Base-by-base conservation (phyloP, 2,329 filamentous ascomycete genomes). In the Tolypocladium endophyticum region DNA sequence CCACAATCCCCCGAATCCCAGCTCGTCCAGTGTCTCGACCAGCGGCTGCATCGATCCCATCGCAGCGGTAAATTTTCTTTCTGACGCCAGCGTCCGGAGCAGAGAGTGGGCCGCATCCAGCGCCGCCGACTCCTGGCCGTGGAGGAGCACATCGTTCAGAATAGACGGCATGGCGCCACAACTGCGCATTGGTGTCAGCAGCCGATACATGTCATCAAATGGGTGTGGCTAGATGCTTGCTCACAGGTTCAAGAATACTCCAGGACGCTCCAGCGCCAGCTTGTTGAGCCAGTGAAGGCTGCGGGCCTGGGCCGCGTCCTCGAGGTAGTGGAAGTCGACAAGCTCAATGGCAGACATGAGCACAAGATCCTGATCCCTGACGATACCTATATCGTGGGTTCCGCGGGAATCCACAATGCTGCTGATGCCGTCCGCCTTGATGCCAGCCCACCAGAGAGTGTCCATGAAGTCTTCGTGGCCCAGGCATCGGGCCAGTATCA, bases 1-100 rank as follows among this genome's bases (percentile, higher is more conserved):
- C 83, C 83, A 87, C 2, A 89, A 72, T 0, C 86, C 86, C 11
- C 80, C 77, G 62, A 88, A 87, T 1, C 86, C 86, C 69, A 84
- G 80, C 3, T 81, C 79, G 43, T 84, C 79, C 11, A 88, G 74
- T 2, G 80, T 76, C 54, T 81, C 78, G 55, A 77, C 78, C 14
- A 87, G 70, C 35, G 75, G 71, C 45, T 77, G 75, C 36, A 75
- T 74, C 6, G 79, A 79, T 55, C 80, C 77, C 23, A 80, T 71
- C 20, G 77, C 76, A 11, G 73, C 73, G 2, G 78, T 72, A 61
- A 84, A 84, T 55, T 78, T 78, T 3, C 75, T 72, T 58, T 81
- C 81, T 2, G 79, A 79, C 28, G 82, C 83, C 14, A 88, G 70
- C 7, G 81, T 84, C 58, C 82, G 79, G 52, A 88, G 74, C 50